phyloP scores from a whole-genome alignment of 371 early-diverging fungal genomes.

The Mortierella sp. region DNA sequence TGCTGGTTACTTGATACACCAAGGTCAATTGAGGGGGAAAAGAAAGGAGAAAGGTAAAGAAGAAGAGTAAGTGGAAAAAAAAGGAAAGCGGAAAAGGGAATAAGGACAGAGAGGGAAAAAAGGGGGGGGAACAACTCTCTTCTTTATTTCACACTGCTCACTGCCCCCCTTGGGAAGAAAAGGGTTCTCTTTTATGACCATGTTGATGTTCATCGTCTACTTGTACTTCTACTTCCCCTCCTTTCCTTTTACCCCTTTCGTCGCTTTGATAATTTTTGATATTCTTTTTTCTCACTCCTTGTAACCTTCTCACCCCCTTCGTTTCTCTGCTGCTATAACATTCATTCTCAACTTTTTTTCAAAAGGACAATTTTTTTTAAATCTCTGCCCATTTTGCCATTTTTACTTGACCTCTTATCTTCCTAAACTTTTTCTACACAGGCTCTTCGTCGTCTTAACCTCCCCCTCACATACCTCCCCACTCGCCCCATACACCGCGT shows the following conservation, averaged over 20 bases:
- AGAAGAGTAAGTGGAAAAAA: too few species aligned
- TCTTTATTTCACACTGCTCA: background rate
- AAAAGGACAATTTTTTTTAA: background rate
- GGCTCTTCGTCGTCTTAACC: background rate
- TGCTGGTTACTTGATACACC: background rate
- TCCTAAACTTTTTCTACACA: background rate
- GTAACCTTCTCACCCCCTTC: background rate
- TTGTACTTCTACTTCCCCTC: background rate
- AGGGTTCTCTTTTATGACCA: background rate
- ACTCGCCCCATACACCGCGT: background rate
- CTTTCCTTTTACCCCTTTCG: background rate
- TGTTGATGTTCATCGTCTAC: background rate
- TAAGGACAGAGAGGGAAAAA: too few species aligned
- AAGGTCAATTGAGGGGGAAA: background rate
- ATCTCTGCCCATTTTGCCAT: background rate
- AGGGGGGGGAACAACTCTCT: too few species aligned
- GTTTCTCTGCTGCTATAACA: background rate
- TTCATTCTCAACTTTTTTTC: background rate
- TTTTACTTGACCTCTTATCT: background rate
- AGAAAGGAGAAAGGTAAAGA: background rate
- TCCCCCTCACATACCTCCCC: background rate
- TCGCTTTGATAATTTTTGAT: background rate
- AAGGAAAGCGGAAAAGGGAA: too few species aligned
- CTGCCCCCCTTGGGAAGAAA: background rate
- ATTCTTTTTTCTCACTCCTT: constrained; percentile 9